A percentile compares a stretch with the other conserved stretches of the same genome.
These are phyloP conservation scores for Capsicum baccatum DNA, from an alignment of 257 asterid species.

Conservation along the genomic window DNA sequence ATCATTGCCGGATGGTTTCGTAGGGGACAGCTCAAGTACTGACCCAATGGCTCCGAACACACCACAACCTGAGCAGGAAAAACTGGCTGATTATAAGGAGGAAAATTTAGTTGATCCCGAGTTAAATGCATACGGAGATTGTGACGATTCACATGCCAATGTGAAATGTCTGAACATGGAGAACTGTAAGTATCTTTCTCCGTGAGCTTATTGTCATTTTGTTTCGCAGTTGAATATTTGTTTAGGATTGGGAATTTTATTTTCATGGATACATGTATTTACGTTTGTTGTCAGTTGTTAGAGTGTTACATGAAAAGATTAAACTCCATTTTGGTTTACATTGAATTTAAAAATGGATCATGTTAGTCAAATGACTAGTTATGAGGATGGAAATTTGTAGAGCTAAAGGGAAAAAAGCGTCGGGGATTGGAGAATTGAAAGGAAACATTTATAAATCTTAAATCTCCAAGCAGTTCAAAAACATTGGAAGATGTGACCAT, in stretches of 20 bases:
- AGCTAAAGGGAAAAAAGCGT: background rate
- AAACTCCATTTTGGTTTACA: background rate
- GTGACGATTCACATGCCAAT: conserved; percentile 38
- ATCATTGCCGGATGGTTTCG: conserved; percentile 95
- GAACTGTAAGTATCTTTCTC: conserved; percentile 34
- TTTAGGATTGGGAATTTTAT: background rate
- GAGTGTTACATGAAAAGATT: background rate
- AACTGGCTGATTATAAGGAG: conserved; percentile 65
- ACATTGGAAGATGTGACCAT: background rate
- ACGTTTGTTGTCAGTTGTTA: background rate
- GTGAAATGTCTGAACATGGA: conserved; percentile 28
- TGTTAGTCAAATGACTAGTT: conserved; percentile 14
- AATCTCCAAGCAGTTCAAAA: conserved; percentile 8
- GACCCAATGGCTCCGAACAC: conserved; percentile 41
- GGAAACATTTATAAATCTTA: background rate
- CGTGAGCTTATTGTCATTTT: background rate
- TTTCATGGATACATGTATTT: background rate
- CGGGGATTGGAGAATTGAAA: background rate
- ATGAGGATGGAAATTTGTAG: background rate
- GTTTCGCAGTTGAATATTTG: background rate
- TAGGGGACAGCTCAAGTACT: conserved; percentile 57
- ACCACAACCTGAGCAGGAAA: conserved; percentile 37
- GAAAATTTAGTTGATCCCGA: conserved; percentile 63
- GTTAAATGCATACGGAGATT: conserved; percentile 34
- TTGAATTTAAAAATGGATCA: background rate